Evolutionary conservation across 257 asterid genomes (phyloP).

Genomic region (Solanum bulbocastanum): DNA sequence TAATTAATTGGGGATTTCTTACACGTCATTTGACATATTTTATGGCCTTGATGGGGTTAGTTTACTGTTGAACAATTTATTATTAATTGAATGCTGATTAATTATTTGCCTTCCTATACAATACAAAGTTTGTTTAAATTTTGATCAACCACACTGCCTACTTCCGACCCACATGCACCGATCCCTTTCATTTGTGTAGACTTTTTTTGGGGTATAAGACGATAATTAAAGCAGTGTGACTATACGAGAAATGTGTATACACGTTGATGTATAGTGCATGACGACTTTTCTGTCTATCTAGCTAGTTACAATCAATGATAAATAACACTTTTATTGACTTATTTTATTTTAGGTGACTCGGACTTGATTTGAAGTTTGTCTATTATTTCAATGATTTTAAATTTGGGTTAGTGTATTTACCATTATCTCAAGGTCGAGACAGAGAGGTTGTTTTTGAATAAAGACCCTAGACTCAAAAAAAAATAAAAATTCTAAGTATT

Average conservation of each 20-base stretch:
- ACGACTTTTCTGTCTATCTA: neutral
- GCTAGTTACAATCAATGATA: neutral
- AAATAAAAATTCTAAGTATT: neutral
- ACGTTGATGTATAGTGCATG: neutral
- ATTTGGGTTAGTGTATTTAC: neutral
- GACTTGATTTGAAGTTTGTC: neutral
- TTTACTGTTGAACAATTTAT: neutral
- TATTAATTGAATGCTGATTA: neutral
- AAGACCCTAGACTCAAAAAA: no score
- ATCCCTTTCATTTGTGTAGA: neutral
- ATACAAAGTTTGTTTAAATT: constrained; percentile 15
- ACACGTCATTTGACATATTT: constrained; percentile 25
- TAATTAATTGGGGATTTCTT: constrained; percentile 13
- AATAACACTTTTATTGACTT: neutral
- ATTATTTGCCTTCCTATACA: neutral
- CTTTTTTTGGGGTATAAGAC: neutral
- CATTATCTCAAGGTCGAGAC: neutral
- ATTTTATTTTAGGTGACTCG: neutral
- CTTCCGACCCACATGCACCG: neutral
- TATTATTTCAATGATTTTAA: no score
- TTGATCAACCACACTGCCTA: constrained; percentile 47
- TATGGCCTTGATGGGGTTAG: neutral
- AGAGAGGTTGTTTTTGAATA: no score
- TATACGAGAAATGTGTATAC: neutral
- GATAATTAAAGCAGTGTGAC: neutral